phyloP scores from a whole-genome alignment of 495 filamentous ascomycete genomes.

The Penicillium herquei region DNA sequence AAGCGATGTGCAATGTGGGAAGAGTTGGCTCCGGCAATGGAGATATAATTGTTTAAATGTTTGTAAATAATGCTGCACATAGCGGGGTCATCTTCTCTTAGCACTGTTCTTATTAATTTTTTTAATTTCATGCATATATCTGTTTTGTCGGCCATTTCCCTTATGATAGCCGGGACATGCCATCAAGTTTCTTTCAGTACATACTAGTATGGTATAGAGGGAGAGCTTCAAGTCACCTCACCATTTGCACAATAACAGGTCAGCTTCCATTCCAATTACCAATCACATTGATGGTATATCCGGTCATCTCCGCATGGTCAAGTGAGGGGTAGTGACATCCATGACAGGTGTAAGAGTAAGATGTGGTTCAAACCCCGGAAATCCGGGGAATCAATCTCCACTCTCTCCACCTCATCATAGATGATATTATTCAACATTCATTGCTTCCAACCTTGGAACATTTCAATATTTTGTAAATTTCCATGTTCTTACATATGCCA shows the following conservation, averaged over 20 bases:
- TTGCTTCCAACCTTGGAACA: too few relatives aligned
- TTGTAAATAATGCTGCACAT: neutral
- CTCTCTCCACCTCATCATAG: constrained; percentile 1
- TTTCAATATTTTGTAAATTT: too few relatives aligned
- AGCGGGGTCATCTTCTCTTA: neutral
- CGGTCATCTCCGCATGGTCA: constrained; percentile 1
- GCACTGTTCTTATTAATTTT: too few relatives aligned
- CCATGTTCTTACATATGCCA: neutral
- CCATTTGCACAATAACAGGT: too few relatives aligned
- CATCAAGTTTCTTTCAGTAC: too few relatives aligned
- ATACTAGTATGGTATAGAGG: too few relatives aligned
- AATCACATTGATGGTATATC: neutral
- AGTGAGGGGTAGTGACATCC: constrained; percentile 19
- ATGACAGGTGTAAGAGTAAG: neutral
- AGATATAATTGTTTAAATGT: constrained; percentile 11
- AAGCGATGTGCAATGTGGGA: constrained; percentile 48
- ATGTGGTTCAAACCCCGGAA: constrained; percentile 3
- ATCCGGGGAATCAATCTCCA: constrained; percentile 25
- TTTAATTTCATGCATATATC: too few relatives aligned
- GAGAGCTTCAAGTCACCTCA: too few relatives aligned
- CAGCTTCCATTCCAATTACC: too few relatives aligned
- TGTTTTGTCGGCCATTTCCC: too few relatives aligned
- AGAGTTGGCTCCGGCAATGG: constrained; percentile 12
- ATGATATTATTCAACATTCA: neutral
- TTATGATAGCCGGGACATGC: too few relatives aligned